These are phyloP conservation scores for Rhododendron vialii DNA, from an alignment of 148 eudicot species.

Conservation along the genomic window DNA sequence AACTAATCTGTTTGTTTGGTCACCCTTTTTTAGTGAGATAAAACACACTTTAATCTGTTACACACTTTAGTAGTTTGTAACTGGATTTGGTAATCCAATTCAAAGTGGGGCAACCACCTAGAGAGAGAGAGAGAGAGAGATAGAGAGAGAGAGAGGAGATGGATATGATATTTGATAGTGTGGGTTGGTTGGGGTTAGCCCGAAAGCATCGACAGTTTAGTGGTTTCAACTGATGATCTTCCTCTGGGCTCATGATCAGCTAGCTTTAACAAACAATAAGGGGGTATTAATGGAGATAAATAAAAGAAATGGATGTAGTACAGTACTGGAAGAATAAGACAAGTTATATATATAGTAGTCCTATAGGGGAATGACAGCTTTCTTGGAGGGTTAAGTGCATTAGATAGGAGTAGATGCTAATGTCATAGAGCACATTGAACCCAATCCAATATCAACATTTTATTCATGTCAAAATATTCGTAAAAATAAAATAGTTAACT, in stretches of 20 bases:
- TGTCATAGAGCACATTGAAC: not conserved
- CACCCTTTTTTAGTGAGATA: not conserved
- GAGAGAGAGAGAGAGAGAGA: not conserved
- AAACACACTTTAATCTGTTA: not conserved
- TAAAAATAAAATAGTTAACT: too few species aligned
- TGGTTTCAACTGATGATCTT: not conserved
- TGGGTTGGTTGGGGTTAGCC: conserved; percentile 1
- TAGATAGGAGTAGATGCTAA: conserved; percentile 4
- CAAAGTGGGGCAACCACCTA: not conserved
- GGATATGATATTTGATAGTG: not conserved
- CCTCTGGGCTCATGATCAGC: not conserved
- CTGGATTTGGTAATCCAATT: conserved; percentile 5
- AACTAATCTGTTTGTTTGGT: not conserved
- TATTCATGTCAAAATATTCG: not conserved
- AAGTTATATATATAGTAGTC: too few species aligned
- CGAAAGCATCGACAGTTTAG: not conserved
- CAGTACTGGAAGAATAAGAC: not conserved
- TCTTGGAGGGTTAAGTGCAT: not conserved
- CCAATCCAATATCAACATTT: not conserved
- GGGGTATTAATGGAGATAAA: not conserved
- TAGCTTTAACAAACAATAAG: not conserved
- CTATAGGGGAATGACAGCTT: not conserved
- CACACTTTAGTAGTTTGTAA: not conserved
- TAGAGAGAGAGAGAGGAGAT: not conserved
- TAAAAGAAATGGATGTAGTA: not conserved